These are phyloP conservation scores for Citrus sinensis DNA, from an alignment of 345 rosid genomes.

Conservation along the genomic window DVS_A1.0 CM039166.1:19875501-19876000, in stretches of 20 bases:
- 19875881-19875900: slow-evolving; percentile 9
- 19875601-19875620: slow-evolving; percentile 53
- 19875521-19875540: slow-evolving; percentile 10
- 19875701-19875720: slow-evolving; percentile 68
- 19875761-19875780: slow-evolving; percentile 95
- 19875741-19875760: slow-evolving; percentile 94
- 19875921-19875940: slow-evolving; percentile 24
- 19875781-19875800: slow-evolving; percentile 89
- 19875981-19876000: slow-evolving; percentile 3
- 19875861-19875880: slow-evolving; percentile 17
- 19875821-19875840: slow-evolving; percentile 70
- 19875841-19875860: slow-evolving; percentile 14
- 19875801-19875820: slow-evolving; percentile 59
- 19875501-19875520: slow-evolving; percentile 13
- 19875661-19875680: slow-evolving; percentile 68
- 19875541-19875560: slow-evolving; percentile 45
- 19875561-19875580: slow-evolving; percentile 78
- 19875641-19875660: slow-evolving; percentile 51
- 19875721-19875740: slow-evolving; percentile 66
- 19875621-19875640: slow-evolving; percentile 56
- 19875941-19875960: slow-evolving; percentile 1
- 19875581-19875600: slow-evolving; percentile 62
- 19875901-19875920: slow-evolving; percentile 15
- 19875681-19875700: slow-evolving; percentile 75
- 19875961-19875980: slow-evolving; percentile 5